Conservation (phyloP, 805 yeast genomes). For the Zygotorulaspora danielsina region DNA sequence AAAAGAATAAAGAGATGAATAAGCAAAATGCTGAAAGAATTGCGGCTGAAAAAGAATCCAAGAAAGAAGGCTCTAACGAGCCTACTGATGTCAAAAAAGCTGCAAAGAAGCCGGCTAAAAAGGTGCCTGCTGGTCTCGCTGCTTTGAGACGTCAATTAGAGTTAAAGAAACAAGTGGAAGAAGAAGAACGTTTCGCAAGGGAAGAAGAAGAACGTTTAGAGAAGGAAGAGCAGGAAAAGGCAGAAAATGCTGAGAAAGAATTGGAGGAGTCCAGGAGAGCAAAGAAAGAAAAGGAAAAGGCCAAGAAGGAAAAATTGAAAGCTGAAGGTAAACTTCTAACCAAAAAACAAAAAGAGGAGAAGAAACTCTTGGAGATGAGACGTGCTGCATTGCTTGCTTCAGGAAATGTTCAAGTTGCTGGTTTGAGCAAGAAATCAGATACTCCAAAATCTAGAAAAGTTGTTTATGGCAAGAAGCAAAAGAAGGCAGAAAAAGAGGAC, state of each 20-base stretch:
- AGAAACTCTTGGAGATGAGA: constrained; percentile 79
- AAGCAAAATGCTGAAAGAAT: constrained; percentile 37
- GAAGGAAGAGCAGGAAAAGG: constrained; percentile 48
- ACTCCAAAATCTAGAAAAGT: constrained; percentile 46
- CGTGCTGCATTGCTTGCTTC: constrained; percentile 76
- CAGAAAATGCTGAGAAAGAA: constrained; percentile 41
- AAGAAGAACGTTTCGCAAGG: constrained; percentile 65
- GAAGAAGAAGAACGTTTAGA: constrained; percentile 65
- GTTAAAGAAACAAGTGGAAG: constrained; percentile 81
- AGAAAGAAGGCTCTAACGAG: constrained; percentile 32
- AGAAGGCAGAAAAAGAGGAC: constrained; percentile 36
- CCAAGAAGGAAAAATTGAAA: constrained; percentile 83
- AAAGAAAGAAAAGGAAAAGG: constrained; percentile 84
- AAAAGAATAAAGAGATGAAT: constrained; percentile 49
- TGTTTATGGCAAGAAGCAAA: constrained; percentile 70
- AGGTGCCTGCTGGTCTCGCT: constrained; percentile 86
- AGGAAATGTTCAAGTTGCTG: constrained; percentile 71
- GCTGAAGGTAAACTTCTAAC: constrained; percentile 94
- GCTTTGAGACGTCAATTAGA: constrained; percentile 88
- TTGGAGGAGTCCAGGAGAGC: constrained; percentile 55
- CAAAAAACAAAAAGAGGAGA: constrained; percentile 93
- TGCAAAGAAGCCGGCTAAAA: constrained; percentile 58
- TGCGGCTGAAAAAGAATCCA: constrained; percentile 37
- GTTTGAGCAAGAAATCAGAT: constrained; percentile 44
- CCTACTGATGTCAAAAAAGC: constrained; percentile 35